phyloP scores from a whole-genome alignment of 257 asterid species.

The Fraxinus anomala region DNA sequence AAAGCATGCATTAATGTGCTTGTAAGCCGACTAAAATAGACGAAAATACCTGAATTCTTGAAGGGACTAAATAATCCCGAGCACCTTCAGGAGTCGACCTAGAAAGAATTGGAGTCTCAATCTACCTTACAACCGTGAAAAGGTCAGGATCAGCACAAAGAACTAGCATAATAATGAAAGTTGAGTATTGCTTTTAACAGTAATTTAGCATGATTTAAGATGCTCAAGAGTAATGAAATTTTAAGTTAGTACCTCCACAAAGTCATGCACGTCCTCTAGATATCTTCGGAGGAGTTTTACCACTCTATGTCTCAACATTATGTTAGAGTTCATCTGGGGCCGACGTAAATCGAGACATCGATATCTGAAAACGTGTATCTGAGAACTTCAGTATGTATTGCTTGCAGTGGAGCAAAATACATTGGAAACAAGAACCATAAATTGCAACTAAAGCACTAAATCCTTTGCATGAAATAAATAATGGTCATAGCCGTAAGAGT shows the following conservation, averaged over 20 bases:
- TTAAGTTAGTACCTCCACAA: slow-evolving; percentile 77
- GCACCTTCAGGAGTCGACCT: slow-evolving; percentile 99
- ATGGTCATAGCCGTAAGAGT: background rate
- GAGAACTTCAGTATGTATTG: slow-evolving; percentile 28
- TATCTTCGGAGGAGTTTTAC: slow-evolving; percentile 85
- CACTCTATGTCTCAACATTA: slow-evolving; percentile 85
- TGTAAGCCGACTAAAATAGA: slow-evolving; percentile 12
- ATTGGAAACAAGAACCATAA: background rate
- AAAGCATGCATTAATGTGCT: slow-evolving; percentile 8
- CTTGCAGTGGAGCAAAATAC: slow-evolving; percentile 19
- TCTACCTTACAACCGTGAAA: slow-evolving; percentile 88
- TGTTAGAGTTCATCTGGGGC: slow-evolving; percentile 68
- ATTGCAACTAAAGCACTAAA: background rate
- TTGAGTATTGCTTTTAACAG: slow-evolving; percentile 9
- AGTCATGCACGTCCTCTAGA: slow-evolving; percentile 83
- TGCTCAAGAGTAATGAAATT: slow-evolving; percentile 16
- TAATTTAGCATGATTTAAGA: slow-evolving; percentile 1
- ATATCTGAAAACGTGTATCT: slow-evolving; percentile 49
- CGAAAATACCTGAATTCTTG: slow-evolving; percentile 84
- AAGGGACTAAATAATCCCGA: slow-evolving; percentile 96
- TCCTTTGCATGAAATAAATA: background rate
- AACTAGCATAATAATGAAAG: slow-evolving; percentile 24
- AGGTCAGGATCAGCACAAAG: slow-evolving; percentile 70
- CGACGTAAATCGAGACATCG: slow-evolving; percentile 97
- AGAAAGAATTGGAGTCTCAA: slow-evolving; percentile 97